These are phyloP conservation scores for Reticulascus tulasneorum DNA, from an alignment of 2,329 filamentous ascomycete species.

Conservation along the genomic window DNA sequence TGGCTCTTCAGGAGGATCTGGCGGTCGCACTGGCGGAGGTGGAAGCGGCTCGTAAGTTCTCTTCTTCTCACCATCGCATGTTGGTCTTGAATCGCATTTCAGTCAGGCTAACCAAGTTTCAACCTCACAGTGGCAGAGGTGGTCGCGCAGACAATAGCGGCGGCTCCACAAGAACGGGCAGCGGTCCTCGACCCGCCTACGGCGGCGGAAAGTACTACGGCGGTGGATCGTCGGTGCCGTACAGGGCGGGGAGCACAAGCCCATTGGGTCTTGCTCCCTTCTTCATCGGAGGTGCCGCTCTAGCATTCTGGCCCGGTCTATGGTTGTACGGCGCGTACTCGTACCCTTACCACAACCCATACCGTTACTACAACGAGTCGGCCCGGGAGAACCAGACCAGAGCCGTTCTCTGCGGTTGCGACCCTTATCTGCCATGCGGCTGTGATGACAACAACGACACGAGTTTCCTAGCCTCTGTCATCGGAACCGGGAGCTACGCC, in stretches of 20 bases:
- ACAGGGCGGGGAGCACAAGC: slow-evolving; percentile 41
- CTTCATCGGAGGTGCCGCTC: slow-evolving; percentile 41
- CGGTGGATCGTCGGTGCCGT: slow-evolving; percentile 61
- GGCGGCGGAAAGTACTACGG: slow-evolving; percentile 64
- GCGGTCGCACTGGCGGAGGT: slow-evolving; percentile 7
- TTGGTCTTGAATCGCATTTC: neutral
- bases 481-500: slow-evolving; percentile 54
- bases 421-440: slow-evolving; percentile 44
- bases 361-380: slow-evolving; percentile 45
- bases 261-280: slow-evolving; percentile 50
- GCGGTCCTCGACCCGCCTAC: slow-evolving; percentile 52
- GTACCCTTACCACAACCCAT: slow-evolving; percentile 58
- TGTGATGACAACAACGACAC: slow-evolving; percentile 39
- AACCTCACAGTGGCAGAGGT: slow-evolving; percentile 4
- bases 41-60: slow-evolving; percentile 13
- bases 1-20: slow-evolving; percentile 15
- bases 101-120: neutral
- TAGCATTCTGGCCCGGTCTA: slow-evolving; percentile 60
- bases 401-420: slow-evolving; percentile 60
- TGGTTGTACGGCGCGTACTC: slow-evolving; percentile 50
- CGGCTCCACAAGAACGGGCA: slow-evolving; percentile 53
- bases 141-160: slow-evolving; percentile 31
- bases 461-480: slow-evolving; percentile 56
- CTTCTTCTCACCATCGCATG: slow-evolving; percentile 2
- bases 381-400: slow-evolving; percentile 51